Percentiles rank a stretch among this genome's conserved stretches.
Conservation (phyloP, 306 rosid species). For the Quercus aquifolioides region DNA sequence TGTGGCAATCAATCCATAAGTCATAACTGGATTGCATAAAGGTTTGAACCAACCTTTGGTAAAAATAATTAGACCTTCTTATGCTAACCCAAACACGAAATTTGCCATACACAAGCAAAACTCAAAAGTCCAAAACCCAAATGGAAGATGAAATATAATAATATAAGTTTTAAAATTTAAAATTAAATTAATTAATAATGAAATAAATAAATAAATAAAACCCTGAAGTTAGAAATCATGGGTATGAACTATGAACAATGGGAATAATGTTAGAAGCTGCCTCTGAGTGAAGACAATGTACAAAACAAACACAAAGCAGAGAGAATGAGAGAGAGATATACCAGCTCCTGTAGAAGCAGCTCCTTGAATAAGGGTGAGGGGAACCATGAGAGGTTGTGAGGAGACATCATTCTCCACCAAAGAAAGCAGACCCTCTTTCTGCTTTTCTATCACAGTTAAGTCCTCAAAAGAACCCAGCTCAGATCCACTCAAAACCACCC, state of each 20-base stretch:
- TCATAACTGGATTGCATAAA: not conserved
- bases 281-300: slow-evolving; percentile 22
- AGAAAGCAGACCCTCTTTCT: slow-evolving; percentile 13
- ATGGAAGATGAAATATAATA: not conserved
- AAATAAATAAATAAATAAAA: not conserved
- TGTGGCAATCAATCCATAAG: not conserved
- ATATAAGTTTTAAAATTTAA: too few relatives aligned
- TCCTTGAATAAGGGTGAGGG: slow-evolving; percentile 64
- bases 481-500: slow-evolving; percentile 36
- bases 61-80: not conserved
- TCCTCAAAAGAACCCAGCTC: not conserved
- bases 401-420: slow-evolving; percentile 30
- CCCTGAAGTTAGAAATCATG: not conserved
- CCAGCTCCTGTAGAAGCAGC: slow-evolving; percentile 85
- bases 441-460: not conserved
- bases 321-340: slow-evolving; percentile 17
- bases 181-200: not conserved
- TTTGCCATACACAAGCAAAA: not conserved
- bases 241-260: not conserved
- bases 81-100: not conserved
- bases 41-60: not conserved
- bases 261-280: not conserved
- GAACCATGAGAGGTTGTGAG: slow-evolving; percentile 48
- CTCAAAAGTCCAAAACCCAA: not conserved
- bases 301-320: not conserved